Base-by-base conservation (phyloP, 371 early-diverging fungal genomes). In the Mortierella sp. region DNA sequence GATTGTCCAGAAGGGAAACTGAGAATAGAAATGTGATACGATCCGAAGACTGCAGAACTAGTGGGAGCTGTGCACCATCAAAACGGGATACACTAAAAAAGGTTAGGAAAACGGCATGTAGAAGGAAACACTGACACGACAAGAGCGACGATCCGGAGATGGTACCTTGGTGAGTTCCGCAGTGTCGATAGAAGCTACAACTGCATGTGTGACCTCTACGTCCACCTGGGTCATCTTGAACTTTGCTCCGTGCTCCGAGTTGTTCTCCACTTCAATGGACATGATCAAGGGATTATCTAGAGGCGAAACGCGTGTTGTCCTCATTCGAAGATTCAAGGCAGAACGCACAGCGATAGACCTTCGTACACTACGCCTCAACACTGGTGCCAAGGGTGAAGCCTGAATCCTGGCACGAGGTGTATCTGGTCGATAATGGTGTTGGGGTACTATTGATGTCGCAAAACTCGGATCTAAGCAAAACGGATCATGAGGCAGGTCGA, bases 241-340 rank as follows among this genome's bases (percentile, higher is more conserved):
- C 30, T 82, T 81, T 59, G 84, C 85, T 1, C 84, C 85, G 19
- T 83, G 82, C 27, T 85, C 87, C 2, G 81, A 72, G 41, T 87
- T 86, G 62, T 89, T 89, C 58, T 89, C 90, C 13, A 89, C 71
- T 50, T 89, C 90, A 0, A 89, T 85, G 0, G 90, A 89, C 90
- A 89, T 89, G 86, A 88, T 89, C 50, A 89, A 78, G 57, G 84
- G 85, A 49, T 88, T 87, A 38, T 89, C 90, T 10, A 84, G 80
- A 4, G 87, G 84, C 8, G 88, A 87, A 0, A 87, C 87, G 19
- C 87, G 85, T 19, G 90, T 89, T 4, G 90, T 88, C 9, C 88
- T 65, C 87, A 89, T 88, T 54, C 87, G 82, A 8, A 89, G 86
- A 47, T 82, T 84, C 13, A 88, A 42, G 7, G 88, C 88, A 1